These are phyloP conservation scores for Dryas integrifolia DNA, from an alignment of 331 rosid species.

Conservation along the genomic window DNA sequence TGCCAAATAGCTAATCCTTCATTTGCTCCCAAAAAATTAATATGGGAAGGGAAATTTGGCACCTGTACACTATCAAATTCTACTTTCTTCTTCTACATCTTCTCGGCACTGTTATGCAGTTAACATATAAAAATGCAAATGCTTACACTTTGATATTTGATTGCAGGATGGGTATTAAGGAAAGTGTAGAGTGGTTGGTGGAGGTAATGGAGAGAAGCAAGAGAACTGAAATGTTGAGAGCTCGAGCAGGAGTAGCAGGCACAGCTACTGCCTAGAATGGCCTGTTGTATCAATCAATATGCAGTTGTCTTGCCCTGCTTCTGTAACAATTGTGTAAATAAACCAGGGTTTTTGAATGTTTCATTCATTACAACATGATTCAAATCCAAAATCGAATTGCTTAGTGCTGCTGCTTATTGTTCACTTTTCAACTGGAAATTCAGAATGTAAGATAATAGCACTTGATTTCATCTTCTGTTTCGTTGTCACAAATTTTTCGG, in stretches of 20 bases:
- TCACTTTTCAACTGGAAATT: neutral
- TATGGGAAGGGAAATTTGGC: neutral
- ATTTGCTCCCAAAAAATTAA: neutral
- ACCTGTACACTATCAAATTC: neutral
- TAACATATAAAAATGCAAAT: neutral
- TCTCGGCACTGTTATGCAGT: neutral
- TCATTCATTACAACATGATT: slow-evolving; percentile 6
- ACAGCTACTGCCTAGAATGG: slow-evolving; percentile 33
- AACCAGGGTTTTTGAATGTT: neutral
- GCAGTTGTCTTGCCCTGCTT: slow-evolving; percentile 11
- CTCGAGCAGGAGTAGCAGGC: slow-evolving; percentile 65
- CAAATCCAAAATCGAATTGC: neutral
- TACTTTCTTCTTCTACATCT: neutral
- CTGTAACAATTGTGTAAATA: slow-evolving; percentile 26
- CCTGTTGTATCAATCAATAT: neutral
- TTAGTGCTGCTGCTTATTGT: neutral
- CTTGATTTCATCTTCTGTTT: no score
- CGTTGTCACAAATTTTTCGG: neutral
- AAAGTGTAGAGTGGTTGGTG: slow-evolving; percentile 87
- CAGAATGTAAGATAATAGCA: slow-evolving; percentile 8
- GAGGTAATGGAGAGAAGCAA: slow-evolving; percentile 93
- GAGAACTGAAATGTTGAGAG: slow-evolving; percentile 87
- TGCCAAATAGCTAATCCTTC: neutral
- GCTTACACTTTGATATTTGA: neutral
- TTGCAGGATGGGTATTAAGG: slow-evolving; percentile 86